A percentile compares a stretch with the other conserved stretches of the same genome.
These are phyloP conservation scores for Erodium chrysanthum DNA, from an alignment of 441 rosid species.

Conservation along the genomic window DNA sequence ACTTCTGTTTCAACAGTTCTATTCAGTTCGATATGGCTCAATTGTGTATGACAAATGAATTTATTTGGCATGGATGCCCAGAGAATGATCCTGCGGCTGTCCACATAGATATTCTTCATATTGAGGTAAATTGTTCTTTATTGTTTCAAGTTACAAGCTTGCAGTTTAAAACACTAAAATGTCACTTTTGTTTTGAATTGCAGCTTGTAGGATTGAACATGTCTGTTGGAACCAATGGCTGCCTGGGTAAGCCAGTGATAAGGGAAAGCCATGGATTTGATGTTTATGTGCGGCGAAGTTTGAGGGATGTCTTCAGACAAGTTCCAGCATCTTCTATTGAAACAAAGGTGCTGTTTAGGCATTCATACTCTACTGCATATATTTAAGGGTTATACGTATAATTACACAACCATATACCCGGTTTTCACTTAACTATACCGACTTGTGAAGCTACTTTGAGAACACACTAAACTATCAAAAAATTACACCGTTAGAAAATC, in stretches of 20 bases:
- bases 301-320: slow-evolving; percentile 89
- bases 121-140: slow-evolving; percentile 49
- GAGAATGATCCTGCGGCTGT: slow-evolving; percentile 90
- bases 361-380: not conserved
- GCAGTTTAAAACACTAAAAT: slow-evolving; percentile 15
- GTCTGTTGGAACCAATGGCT: slow-evolving; percentile 82
- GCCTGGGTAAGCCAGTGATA: slow-evolving; percentile 80
- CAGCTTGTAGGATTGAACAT: slow-evolving; percentile 94
- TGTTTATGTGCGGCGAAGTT: slow-evolving; percentile 77
- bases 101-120: slow-evolving; percentile 88
- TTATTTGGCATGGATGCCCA: slow-evolving; percentile 85
- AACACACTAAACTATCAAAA: too few species aligned
- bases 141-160: slow-evolving; percentile 10
- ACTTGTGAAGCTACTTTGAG: too few species aligned
- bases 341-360: slow-evolving; percentile 52
- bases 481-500: too few species aligned
- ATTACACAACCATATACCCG: too few species aligned
- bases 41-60: slow-evolving; percentile 78
- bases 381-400: too few species aligned
- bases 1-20: slow-evolving; percentile 39
- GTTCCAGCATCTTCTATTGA: slow-evolving; percentile 85
- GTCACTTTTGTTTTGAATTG: slow-evolving; percentile 19
- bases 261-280: slow-evolving; percentile 83
- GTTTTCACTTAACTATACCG: too few species aligned
- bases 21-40: slow-evolving; percentile 92